These are phyloP conservation scores for Ilyonectria destructans DNA, from an alignment of 2,329 filamentous ascomycete genomes.

Conservation along the genomic window DNA sequence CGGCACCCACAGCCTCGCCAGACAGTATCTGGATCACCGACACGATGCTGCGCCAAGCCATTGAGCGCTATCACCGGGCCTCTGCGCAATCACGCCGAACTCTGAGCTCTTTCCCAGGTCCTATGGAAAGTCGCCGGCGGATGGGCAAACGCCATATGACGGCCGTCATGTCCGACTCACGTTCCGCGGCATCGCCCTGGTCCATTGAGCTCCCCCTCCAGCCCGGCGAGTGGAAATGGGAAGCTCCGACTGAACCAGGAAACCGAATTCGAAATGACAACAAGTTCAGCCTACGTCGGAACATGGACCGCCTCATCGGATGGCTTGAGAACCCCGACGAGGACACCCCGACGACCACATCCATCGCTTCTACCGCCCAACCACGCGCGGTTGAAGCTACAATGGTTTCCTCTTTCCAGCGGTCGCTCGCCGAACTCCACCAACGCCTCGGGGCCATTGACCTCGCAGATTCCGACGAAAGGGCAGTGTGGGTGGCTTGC, in stretches of 20 bases:
- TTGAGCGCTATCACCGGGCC: constrained; percentile 51
- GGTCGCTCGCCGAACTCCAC: constrained; percentile 5
- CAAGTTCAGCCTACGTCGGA: constrained; percentile 36
- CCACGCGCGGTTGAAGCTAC: not conserved
- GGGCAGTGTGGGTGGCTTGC: constrained; percentile 27
- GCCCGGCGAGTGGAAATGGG: constrained; percentile 68
- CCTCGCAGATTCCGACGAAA: not conserved
- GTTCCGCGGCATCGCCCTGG: constrained; percentile 62
- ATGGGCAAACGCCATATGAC: constrained; percentile 70
- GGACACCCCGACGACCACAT: not conserved
- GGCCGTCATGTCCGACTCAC: constrained; percentile 61
- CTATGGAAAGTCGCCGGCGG: constrained; percentile 70
- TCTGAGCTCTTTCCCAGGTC: constrained; percentile 65
- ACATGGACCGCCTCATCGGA: constrained; percentile 50
- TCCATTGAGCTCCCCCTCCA: constrained; percentile 62
- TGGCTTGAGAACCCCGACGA: constrained; percentile 46
- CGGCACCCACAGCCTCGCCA: constrained; percentile 35
- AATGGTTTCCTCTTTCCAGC: not conserved
- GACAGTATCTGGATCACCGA: constrained; percentile 54
- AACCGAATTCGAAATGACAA: constrained; percentile 49
- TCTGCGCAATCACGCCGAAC: constrained; percentile 44
- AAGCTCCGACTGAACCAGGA: constrained; percentile 60
- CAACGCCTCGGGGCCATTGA: constrained; percentile 12
- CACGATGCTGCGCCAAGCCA: constrained; percentile 52
- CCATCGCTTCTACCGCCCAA: not conserved